These are phyloP conservation scores for Podaxis rugospora DNA, from an alignment of 768 basidiomycete genomes.

Conservation along the genomic window DNA sequence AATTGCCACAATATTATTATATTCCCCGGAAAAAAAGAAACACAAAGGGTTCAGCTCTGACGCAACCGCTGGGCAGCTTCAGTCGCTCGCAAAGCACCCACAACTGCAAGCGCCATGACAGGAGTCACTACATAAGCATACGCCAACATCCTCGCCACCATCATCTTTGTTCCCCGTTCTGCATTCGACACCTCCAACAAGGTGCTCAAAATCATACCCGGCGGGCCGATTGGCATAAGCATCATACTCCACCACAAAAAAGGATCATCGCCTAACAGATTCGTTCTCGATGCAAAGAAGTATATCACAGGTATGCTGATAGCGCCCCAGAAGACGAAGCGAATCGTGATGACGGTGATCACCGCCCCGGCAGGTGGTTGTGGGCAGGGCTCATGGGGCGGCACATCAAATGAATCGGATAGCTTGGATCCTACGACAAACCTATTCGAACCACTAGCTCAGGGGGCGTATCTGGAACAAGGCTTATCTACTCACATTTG, in stretches of 20 bases:
- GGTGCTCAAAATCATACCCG: slow-evolving; percentile 6
- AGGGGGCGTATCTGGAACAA: background rate
- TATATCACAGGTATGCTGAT: slow-evolving; percentile 10
- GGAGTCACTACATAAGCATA: slow-evolving; percentile 10
- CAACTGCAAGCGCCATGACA: slow-evolving; percentile 5
- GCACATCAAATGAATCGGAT: slow-evolving; percentile 6
- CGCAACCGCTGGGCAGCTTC: background rate
- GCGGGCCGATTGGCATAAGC: slow-evolving; percentile 13
- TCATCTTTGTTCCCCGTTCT: slow-evolving; percentile 7
- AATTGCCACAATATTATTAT: background rate
- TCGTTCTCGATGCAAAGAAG: slow-evolving; percentile 2
- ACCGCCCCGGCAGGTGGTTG: background rate
- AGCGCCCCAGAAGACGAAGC: slow-evolving; percentile 6
- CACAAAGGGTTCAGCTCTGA: background rate
- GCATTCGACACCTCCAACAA: background rate
- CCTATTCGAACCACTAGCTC: background rate
- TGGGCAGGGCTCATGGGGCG: background rate
- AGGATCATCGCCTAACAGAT: slow-evolving; percentile 2
- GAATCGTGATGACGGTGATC: slow-evolving; percentile 1
- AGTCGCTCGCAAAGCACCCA: slow-evolving; percentile 4
- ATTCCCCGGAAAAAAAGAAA: background rate
- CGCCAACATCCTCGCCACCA: slow-evolving; percentile 10
- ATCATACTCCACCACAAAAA: slow-evolving; percentile 13
- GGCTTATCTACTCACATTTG: background rate
- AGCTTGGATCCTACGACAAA: slow-evolving; percentile 12